Evolutionary conservation across 345 rosid genomes (phyloP).

Genomic region (Euphorbia tirucalli): DNA sequence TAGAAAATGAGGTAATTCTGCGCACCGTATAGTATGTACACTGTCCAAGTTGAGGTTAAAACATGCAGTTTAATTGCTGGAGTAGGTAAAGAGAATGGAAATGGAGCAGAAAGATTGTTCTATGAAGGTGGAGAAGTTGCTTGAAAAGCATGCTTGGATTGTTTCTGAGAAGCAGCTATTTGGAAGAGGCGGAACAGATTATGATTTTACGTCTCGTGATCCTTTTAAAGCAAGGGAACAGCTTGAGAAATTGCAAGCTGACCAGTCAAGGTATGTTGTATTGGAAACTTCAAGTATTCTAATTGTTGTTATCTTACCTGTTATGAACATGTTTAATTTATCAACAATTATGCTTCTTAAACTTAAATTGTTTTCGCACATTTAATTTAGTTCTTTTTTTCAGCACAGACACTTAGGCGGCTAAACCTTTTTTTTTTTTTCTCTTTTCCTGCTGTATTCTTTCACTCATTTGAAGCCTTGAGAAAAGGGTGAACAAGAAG

Average conservation of each 20-base stretch:
- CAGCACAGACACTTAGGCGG: constrained; percentile 12
- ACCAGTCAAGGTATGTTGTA: constrained; percentile 71
- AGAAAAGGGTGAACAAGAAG: constrained; percentile 95
- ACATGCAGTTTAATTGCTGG: background rate
- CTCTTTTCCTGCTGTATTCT: constrained; percentile 8
- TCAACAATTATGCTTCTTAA: background rate
- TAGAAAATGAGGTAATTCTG: constrained; percentile 89
- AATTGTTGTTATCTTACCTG: background rate
- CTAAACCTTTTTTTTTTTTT: constrained; percentile 11
- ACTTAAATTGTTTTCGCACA: background rate
- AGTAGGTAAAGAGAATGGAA: constrained; percentile 79
- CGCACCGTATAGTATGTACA: background rate
- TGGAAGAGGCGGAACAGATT: constrained; percentile 94
- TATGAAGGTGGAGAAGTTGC: constrained; percentile 68
- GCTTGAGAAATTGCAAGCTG: constrained; percentile 78
- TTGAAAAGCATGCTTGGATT: constrained; percentile 97
- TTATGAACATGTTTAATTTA: background rate
- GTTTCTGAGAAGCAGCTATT: constrained; percentile 86
- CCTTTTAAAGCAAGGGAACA: constrained; percentile 74
- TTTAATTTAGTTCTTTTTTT: constrained; percentile 2
- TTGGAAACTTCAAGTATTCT: constrained; percentile 8
- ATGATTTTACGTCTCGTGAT: constrained; percentile 76
- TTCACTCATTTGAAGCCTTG: constrained; percentile 50
- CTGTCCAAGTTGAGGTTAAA: constrained; percentile 9
- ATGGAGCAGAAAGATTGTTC: constrained; percentile 88